Percentiles rank a stretch among this genome's conserved stretches.
phyloP scores from a whole-genome alignment of 2,329 filamentous ascomycete species.

The Cytospora schulzeri region DNA sequence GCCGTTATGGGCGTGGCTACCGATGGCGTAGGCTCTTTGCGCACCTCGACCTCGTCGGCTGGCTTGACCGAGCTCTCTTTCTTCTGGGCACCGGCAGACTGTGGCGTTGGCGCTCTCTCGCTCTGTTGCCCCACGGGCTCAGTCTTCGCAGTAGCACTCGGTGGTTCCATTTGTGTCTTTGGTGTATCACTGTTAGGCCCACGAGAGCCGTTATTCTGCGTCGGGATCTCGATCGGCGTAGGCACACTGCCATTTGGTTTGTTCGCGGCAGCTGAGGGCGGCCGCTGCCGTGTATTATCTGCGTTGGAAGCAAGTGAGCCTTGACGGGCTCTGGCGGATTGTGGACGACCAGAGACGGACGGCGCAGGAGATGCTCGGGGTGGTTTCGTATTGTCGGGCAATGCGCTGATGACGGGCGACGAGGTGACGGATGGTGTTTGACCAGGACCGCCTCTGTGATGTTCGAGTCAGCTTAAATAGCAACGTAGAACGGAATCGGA shows the following conservation, averaged over 20 bases:
- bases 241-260: slow-evolving; percentile 58
- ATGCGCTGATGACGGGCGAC: slow-evolving; percentile 72
- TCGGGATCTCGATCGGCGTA: slow-evolving; percentile 40
- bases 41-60: slow-evolving; percentile 50
- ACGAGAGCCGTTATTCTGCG: slow-evolving; percentile 36
- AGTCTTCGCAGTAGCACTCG: slow-evolving; percentile 40
- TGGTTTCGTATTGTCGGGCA: slow-evolving; percentile 61
- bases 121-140: slow-evolving; percentile 31
- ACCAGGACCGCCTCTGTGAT: slow-evolving; percentile 24
- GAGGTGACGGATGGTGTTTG: slow-evolving; percentile 71
- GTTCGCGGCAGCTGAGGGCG: slow-evolving; percentile 62
- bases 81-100: slow-evolving; percentile 35
- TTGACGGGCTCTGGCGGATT: slow-evolving; percentile 72
- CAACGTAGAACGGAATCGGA: slow-evolving; percentile 28
- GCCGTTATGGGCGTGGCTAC: slow-evolving; percentile 42
- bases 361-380: slow-evolving; percentile 63
- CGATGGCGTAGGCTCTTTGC: slow-evolving; percentile 43
- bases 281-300: slow-evolving; percentile 57
- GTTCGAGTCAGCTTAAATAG: slow-evolving; percentile 37
- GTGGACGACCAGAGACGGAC: slow-evolving; percentile 57
- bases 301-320: slow-evolving; percentile 67
- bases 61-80: slow-evolving; percentile 39
- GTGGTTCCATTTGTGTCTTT: slow-evolving; percentile 54
- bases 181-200: slow-evolving; percentile 44
- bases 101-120: slow-evolving; percentile 26